A percentile compares a stretch with the other conserved stretches of the same genome.
Evolutionary conservation across 179 eudicot genomes (phyloP).

Genomic region (Beta corolliflora): DNA sequence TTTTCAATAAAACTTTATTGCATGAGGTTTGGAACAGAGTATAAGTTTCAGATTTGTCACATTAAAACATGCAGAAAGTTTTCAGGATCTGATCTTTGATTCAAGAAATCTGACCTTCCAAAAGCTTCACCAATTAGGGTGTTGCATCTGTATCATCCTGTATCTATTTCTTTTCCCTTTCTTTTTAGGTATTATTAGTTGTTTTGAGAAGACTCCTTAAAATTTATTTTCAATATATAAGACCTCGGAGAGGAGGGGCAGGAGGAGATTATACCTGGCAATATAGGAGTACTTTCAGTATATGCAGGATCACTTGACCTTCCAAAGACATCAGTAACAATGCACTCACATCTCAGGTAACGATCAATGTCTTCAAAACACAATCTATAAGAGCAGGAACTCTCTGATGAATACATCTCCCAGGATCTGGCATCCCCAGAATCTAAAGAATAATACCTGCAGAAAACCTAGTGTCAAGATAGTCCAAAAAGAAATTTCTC

Average conservation of each 20-base stretch:
- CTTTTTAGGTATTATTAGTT: background rate
- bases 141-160: background rate
- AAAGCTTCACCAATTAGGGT: too few species aligned
- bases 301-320: slow-evolving; percentile 81
- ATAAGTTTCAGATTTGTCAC: too few species aligned
- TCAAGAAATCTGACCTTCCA: too few species aligned
- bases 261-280: slow-evolving; percentile 57
- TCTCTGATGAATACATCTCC: slow-evolving; percentile 65
- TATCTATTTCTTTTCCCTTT: background rate
- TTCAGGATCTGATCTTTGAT: too few species aligned
- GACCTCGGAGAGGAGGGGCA: background rate
- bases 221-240: background rate
- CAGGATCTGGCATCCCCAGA: slow-evolving; percentile 48
- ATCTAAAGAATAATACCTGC: slow-evolving; percentile 75
- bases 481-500: background rate
- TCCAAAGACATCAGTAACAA: slow-evolving; percentile 85
- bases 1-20: too few species aligned
- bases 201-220: background rate
- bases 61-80: too few species aligned
- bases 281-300: slow-evolving; percentile 60
- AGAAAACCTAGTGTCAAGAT: slow-evolving; percentile 24
- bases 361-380: slow-evolving; percentile 84
- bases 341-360: slow-evolving; percentile 83
- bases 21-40: too few species aligned
- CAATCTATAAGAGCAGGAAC: slow-evolving; percentile 75